Percentiles rank a stretch among this genome's conserved stretches.
These are phyloP conservation scores for Lotmaria passim DNA, from an alignment of 208 protist species.

Conservation along the genomic window DNA sequence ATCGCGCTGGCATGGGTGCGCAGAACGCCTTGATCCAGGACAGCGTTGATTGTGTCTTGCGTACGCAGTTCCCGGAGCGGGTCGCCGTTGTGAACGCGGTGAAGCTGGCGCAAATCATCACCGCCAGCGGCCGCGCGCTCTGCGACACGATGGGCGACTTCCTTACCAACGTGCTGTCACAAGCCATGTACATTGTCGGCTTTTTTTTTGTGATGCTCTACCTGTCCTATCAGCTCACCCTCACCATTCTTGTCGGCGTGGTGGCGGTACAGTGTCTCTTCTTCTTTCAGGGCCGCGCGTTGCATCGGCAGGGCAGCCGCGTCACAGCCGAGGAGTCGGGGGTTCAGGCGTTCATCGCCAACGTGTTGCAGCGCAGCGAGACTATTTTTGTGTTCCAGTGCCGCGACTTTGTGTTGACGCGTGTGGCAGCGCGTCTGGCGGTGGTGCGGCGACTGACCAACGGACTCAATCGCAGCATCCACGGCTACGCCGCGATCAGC, in stretches of 20 bases:
- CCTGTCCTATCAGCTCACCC: conserved; percentile 64
- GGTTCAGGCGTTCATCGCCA: conserved; percentile 57
- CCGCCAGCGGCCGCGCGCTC: conserved; percentile 43
- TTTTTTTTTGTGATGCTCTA: conserved; percentile 51
- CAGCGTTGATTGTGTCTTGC: conserved; percentile 43
- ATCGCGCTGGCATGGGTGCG: conserved; percentile 43
- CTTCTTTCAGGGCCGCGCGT: conserved; percentile 37
- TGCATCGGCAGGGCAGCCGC: conserved; percentile 34
- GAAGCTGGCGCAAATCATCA: conserved; percentile 57
- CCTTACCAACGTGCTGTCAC: conserved; percentile 63
- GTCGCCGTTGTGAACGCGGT: conserved; percentile 54
- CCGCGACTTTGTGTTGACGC: conserved; percentile 50
- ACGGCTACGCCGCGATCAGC: conserved; percentile 67
- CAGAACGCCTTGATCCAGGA: conserved; percentile 45
- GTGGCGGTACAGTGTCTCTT: conserved; percentile 54
- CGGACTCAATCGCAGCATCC: conserved; percentile 56
- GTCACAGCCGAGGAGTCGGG: conserved; percentile 51
- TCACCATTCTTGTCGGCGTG: conserved; percentile 50
- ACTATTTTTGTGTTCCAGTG: conserved; percentile 73
- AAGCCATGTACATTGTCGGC: conserved; percentile 31
- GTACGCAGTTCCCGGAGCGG: conserved; percentile 48
- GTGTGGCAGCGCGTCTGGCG: conserved; percentile 37
- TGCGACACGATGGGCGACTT: conserved; percentile 48
- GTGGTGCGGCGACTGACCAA: conserved; percentile 32
- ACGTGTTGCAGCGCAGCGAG: conserved; percentile 65